Evolutionary conservation across 2,329 filamentous ascomycete species (phyloP).

Genomic region (Fusarium bulbicola): DNA sequence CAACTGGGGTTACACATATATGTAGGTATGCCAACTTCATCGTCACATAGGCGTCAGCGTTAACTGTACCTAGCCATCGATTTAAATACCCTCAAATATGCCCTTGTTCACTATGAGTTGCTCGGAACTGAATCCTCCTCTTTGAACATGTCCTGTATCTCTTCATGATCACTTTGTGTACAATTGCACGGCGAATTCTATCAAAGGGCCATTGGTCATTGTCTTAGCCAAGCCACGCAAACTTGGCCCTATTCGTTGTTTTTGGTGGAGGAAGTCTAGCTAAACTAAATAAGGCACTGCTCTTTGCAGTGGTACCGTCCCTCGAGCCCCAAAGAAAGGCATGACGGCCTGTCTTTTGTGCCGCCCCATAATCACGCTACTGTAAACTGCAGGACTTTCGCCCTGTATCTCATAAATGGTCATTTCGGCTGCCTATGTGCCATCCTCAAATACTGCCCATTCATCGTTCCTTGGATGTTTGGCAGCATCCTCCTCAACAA

Average conservation of each 20-base stretch:
- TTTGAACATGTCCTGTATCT: neutral
- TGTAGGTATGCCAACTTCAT: neutral
- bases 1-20: neutral
- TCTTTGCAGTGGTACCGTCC: constrained; percentile 46
- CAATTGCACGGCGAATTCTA: neutral
- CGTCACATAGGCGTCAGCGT: neutral
- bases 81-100: neutral
- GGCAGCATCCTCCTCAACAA: constrained; percentile 44
- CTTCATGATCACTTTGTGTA: neutral
- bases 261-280: constrained; percentile 49
- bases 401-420: constrained; percentile 52
- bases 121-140: neutral
- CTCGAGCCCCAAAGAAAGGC: constrained; percentile 45
- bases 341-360: constrained; percentile 43
- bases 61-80: neutral
- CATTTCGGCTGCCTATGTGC: constrained; percentile 47
- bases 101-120: neutral
- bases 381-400: constrained; percentile 47
- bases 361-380: constrained; percentile 49
- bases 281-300: constrained; percentile 46
- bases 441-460: constrained; percentile 42
- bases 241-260: constrained; percentile 42
- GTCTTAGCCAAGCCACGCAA: constrained; percentile 44
- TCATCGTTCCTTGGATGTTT: constrained; percentile 33
- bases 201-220: constrained; percentile 18